Conservation (phyloP, 2,329 filamentous ascomycete genomes). For the Ilyonectria robusta region DNA sequence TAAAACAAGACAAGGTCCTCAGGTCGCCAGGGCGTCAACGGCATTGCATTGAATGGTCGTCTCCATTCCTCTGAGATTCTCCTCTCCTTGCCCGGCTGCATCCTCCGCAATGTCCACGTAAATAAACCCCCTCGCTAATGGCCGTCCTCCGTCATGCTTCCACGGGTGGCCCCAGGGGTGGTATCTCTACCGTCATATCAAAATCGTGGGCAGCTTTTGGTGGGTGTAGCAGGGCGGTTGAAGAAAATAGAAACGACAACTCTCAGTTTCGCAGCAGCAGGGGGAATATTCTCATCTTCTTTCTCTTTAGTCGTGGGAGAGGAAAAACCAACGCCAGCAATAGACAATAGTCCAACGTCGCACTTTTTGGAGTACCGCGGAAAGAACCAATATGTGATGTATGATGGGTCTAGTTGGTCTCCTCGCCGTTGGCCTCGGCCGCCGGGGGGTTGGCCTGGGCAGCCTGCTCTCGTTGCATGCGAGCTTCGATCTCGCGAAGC, state of each 20-base stretch:
- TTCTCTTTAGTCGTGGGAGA: conserved; percentile 59
- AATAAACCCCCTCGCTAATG: conserved; percentile 38
- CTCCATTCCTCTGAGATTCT: conserved; percentile 40
- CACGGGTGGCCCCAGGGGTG: conserved; percentile 28
- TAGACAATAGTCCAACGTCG: conserved; percentile 62
- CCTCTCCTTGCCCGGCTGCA: conserved; percentile 39
- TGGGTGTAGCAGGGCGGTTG: conserved; percentile 46
- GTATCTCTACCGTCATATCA: conserved; percentile 51
- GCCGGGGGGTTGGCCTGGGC: conserved; percentile 57
- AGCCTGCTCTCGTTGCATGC: conserved; percentile 91
- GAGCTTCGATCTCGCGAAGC: conserved; percentile 97
- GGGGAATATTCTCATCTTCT: conserved; percentile 60
- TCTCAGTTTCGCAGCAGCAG: conserved; percentile 56
- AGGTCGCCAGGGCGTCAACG: conserved; percentile 39
- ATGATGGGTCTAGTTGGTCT: conserved; percentile 61
- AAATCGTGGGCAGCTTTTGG: conserved; percentile 45
- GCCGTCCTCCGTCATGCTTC: conserved; percentile 34
- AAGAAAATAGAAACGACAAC: conserved; percentile 54
- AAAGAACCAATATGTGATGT: conserved; percentile 50
- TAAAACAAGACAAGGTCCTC: conserved; percentile 24
- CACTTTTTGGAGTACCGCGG: conserved; percentile 53
- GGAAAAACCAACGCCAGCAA: conserved; percentile 65
- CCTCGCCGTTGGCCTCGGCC: conserved; percentile 69
- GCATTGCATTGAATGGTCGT: conserved; percentile 39
- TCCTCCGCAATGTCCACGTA: conserved; percentile 41